Conservation (phyloP, 306 rosid genomes). For the Biancaea sappan region DNA sequence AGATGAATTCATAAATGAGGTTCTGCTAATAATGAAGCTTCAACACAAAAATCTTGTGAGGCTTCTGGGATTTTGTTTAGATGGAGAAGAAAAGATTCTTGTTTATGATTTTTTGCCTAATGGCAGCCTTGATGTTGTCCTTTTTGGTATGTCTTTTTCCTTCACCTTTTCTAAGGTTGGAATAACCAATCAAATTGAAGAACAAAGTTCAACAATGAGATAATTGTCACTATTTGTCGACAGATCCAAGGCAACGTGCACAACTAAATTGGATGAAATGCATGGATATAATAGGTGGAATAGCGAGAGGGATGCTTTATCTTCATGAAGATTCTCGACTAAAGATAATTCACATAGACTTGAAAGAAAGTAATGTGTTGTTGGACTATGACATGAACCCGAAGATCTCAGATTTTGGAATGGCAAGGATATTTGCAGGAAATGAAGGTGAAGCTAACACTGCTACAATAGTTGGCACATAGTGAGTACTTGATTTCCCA, state of each 20-base stretch:
- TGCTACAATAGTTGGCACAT: slow-evolving; percentile 40
- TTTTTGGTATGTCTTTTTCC: slow-evolving; percentile 47
- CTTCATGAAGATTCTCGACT: slow-evolving; percentile 46
- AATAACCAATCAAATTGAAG: background rate
- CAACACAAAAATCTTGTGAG: slow-evolving; percentile 77
- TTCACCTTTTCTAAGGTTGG: background rate
- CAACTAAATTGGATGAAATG: slow-evolving; percentile 35
- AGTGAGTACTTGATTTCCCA: slow-evolving; percentile 30
- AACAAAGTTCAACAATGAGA: too few relatives aligned
- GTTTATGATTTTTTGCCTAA: slow-evolving; percentile 73
- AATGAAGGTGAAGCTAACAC: slow-evolving; percentile 37
- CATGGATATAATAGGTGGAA: slow-evolving; percentile 28
- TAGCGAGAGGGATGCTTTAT: slow-evolving; percentile 40
- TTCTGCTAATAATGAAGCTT: slow-evolving; percentile 58
- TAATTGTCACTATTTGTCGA: background rate
- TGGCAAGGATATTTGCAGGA: slow-evolving; percentile 41
- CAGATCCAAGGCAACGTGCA: slow-evolving; percentile 33
- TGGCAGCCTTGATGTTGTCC: slow-evolving; percentile 53
- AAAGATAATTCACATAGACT: slow-evolving; percentile 40
- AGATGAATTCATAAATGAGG: slow-evolving; percentile 66
- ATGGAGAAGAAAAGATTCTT: slow-evolving; percentile 61
- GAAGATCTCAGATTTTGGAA: slow-evolving; percentile 47
- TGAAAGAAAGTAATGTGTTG: slow-evolving; percentile 44
- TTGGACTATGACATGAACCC: slow-evolving; percentile 39
- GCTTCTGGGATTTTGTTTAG: slow-evolving; percentile 68